Conservation (phyloP, 2,329 filamentous ascomycete species). For the Apiospora koreana region DNA sequence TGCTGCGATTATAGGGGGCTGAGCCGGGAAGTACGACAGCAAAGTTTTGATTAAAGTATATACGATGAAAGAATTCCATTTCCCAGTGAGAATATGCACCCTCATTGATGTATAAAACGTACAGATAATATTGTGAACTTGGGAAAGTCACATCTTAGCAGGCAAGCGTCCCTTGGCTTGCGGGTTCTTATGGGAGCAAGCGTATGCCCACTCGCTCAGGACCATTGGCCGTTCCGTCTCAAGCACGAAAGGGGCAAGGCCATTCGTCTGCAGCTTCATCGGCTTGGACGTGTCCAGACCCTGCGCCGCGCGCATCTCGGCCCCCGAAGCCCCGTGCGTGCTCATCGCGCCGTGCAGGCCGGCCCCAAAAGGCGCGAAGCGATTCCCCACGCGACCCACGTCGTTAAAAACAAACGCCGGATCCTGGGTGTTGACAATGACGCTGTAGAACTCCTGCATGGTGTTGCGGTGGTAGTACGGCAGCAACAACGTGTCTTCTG, state of each 20-base stretch:
- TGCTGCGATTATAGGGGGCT: no score
- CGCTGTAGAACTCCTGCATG: constrained; percentile 55
- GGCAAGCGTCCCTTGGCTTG: constrained; percentile 1
- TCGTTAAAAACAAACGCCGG: constrained; percentile 52
- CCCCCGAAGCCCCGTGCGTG: constrained; percentile 48
- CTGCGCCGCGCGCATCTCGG: constrained; percentile 35
- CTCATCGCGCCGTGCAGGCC: constrained; percentile 63
- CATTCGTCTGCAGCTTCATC: constrained; percentile 12
- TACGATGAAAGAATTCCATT: no score
- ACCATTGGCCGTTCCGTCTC: constrained; percentile 17
- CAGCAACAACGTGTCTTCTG: constrained; percentile 60
- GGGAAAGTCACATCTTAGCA: not conserved
- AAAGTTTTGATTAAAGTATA: no score
- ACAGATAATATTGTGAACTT: no score
- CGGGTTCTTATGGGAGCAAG: constrained; percentile 12
- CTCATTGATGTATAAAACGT: no score
- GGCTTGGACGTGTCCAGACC: constrained; percentile 13
- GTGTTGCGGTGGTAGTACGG: constrained; percentile 64
- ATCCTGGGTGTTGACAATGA: constrained; percentile 56
- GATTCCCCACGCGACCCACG: constrained; percentile 45
- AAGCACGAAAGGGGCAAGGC: constrained; percentile 12
- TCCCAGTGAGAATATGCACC: no score
- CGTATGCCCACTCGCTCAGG: constrained; percentile 17
- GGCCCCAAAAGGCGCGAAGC: constrained; percentile 50
- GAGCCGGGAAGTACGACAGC: no score